Conservation (phyloP, 192 early-diverging fungal genomes). For the Linnemannia elongata region DNA sequence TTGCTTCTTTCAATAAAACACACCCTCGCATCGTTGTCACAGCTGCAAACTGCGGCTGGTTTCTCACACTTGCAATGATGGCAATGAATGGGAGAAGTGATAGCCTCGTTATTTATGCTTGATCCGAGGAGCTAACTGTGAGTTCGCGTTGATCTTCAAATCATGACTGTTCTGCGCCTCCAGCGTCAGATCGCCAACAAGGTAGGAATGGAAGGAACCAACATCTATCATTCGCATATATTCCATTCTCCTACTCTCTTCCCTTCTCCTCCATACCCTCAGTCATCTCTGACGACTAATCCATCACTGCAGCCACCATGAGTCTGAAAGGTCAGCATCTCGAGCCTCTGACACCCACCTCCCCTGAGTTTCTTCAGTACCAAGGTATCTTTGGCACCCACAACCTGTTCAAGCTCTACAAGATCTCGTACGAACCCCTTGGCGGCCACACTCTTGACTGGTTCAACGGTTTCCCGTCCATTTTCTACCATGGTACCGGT, state of each 20-base stretch:
- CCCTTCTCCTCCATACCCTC: background rate
- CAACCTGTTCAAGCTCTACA: background rate
- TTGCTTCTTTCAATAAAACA: background rate
- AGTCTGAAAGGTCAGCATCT: background rate
- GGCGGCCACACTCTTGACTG: background rate
- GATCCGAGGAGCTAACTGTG: no score
- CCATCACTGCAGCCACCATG: background rate
- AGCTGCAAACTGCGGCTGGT: no score
- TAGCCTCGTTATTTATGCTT: no score
- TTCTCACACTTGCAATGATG: no score
- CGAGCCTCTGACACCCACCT: background rate
- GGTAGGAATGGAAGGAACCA: no score
- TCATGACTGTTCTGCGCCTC: no score
- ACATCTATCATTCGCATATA: no score
- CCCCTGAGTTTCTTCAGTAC: background rate
- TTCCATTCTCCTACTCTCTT: no score
- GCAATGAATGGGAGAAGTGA: no score
- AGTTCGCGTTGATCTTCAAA: no score
- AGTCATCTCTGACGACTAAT: background rate
- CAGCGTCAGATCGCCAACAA: no score
- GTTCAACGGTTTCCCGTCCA: background rate
- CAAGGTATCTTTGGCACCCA: background rate
- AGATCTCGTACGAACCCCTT: background rate
- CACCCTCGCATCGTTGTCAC: background rate
- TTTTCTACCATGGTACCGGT: background rate